Conservation (phyloP, 2,329 filamentous ascomycete species). For the Tothia fuscella region DNA sequence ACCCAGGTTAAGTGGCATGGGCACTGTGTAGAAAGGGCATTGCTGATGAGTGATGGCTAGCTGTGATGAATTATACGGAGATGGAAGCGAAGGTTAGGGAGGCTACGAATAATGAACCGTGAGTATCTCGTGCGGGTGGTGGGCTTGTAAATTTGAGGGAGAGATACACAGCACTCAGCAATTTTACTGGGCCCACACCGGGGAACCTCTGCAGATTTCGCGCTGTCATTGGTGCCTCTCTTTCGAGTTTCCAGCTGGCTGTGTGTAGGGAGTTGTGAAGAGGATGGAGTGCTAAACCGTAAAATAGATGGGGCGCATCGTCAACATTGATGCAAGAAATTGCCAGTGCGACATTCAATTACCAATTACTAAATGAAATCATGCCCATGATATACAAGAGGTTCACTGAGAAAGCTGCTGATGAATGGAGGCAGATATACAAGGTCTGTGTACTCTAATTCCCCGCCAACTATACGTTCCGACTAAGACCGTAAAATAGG, state of each 20-base stretch:
- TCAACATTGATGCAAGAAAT: conserved; percentile 94
- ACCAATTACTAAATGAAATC: conserved; percentile 95
- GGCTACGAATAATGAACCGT: conserved; percentile 11
- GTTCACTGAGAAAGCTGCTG: conserved; percentile 94
- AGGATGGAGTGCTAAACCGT: neutral
- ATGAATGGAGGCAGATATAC: conserved; percentile 99
- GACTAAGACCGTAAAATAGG: conserved; percentile 32
- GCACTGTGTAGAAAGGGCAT: conserved; percentile 4
- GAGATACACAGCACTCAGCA: no score
- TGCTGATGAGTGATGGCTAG: conserved; percentile 32
- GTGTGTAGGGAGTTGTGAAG: neutral
- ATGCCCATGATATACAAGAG: conserved; percentile 99
- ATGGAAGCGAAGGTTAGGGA: conserved; percentile 58
- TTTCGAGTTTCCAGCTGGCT: no score
- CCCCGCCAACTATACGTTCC: no score
- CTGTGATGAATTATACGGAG: conserved; percentile 96
- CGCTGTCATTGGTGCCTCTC: no score
- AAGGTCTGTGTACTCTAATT: conserved; percentile 45
- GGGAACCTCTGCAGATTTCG: no score
- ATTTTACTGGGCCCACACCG: no score
- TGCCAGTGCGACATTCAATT: conserved; percentile 93
- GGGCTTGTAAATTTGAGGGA: neutral
- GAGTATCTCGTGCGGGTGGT: neutral
- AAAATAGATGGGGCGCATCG: conserved; percentile 61
- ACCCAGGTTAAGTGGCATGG: no score